Base-by-base conservation (phyloP, 169 alveolate species). In the Plasmodium berghei region DNA sequence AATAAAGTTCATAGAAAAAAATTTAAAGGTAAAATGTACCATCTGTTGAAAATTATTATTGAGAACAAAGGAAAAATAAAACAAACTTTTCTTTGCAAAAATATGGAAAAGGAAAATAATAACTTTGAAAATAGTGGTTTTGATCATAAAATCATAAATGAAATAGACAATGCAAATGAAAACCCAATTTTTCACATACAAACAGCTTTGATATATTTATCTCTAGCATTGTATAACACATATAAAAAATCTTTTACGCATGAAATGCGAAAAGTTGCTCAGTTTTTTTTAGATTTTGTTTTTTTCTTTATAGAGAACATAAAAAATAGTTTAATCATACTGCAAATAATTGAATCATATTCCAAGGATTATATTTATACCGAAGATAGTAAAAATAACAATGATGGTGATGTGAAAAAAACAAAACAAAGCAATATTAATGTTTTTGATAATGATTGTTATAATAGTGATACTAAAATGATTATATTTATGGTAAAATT, bases 261-360 rank as follows among this genome's bases (percentile, higher is more conserved):
- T 59, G 91, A 86, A 86, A 69, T 86, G 87, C 70, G 91, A 24
- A 86, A 58, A 28, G 80, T 86, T 8, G 87, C 87, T 34, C 91
- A 86, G 42, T 86, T 63, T 59, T 86, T 70, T 66, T 52, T 86
- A 40, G 91, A 86, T 40, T 69, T 69, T 70, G 58, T 86, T 9
- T 86, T 52, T 86, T 86, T 86, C 45, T 86, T 86, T 61, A 86
- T 86, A 71, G 91, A 86, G 34, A 86, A 86, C 54, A 71, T 86
- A 86, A 86, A 86, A 72, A 86, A 86, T 34, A 86, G 72, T 86
- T 86, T 86, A 64, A 86, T 72, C 18, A 86, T 86, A 40, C 58
- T 86, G 75, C 75, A 86, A 52, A 71, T 86, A 58, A 61, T 86
- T 40, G 75, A 86, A 55, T 63, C 91, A 0, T 86, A 72, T 45